Evolutionary conservation across 306 rosid species (phyloP), one percentile per base, ranked within the genome.

Genomic region (Ceratonia siliqua): DNA sequence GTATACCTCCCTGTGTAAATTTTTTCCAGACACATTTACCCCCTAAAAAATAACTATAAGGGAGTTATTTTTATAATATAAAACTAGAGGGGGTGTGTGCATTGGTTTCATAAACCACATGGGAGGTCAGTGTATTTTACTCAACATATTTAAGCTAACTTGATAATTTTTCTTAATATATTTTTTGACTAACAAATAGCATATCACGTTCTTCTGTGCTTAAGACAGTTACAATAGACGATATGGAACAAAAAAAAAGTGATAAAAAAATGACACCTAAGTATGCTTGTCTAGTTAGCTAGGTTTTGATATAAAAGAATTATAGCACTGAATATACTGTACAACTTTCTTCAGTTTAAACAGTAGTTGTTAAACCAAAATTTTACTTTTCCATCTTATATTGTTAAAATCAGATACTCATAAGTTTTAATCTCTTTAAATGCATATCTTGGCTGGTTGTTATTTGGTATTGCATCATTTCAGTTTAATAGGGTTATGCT

Each of bases 401-500:
- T 28, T 36, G 18, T 68, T 33, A 42, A 66, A 69, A 28, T 54
- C 38, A 25, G 39, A 69, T 28, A 15, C 13, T 38, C 21, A 3
- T 2, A 58, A 33, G 52, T 70, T 67, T 5, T 46, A 45, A 30
- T 72, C 43, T 70, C 22, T 70, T 71, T 69, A 39, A 35, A 33
- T 14, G 8, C 0, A 33, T 55, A 20, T 79, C 25, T 65, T 67
- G 27, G 48, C 30, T 46, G 50, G 21, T 82, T 72, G 22, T 56
- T 46, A 15, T 74, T 64, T 62, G 62, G 21, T 48, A 25, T 57
- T 54, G 53, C 43, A 28, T 45, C 42, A 22, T 52, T 70, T 71
- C 65, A 62, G 58, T 74, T 54, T 36, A 33, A 50, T 43, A 50
- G 57, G 69, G 59, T n/a, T 45, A 42, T 70, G 75, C 77, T 86